Evolutionary conservation across 2,329 filamentous ascomycete species (phyloP).

Genomic region (Penicillium thymicola): DNA sequence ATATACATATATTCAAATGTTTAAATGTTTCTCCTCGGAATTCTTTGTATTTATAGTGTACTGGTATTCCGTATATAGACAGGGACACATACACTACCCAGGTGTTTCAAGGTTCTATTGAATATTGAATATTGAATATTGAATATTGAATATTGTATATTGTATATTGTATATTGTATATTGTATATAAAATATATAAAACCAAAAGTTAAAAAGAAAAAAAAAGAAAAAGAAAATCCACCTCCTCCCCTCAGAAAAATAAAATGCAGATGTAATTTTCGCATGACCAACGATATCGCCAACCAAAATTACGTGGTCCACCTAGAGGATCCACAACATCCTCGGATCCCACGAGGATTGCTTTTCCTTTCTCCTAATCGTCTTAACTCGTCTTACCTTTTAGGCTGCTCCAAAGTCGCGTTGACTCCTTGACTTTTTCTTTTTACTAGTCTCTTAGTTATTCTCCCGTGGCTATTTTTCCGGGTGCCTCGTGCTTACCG

Average conservation of each 20-base stretch:
- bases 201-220: not conserved
- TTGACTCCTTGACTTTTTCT: slow-evolving; percentile 17
- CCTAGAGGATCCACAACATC: slow-evolving; percentile 28
- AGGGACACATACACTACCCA: not conserved
- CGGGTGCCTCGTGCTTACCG: slow-evolving; percentile 37
- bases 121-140: too few species aligned
- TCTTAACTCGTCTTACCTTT: slow-evolving; percentile 26
- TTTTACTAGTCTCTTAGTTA: slow-evolving; percentile 4
- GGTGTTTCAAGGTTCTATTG: too few species aligned
- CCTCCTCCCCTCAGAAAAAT: not conserved
- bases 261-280: slow-evolving; percentile 4
- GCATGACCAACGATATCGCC: slow-evolving; percentile 6
- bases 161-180: too few species aligned
- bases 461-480: slow-evolving; percentile 1
- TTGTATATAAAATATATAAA: too few species aligned
- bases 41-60: not conserved
- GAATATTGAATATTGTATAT: too few species aligned
- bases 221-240: not conserved
- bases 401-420: slow-evolving; percentile 25
- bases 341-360: slow-evolving; percentile 35
- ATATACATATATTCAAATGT: not conserved
- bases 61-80: not conserved
- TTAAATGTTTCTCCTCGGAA: not conserved
- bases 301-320: slow-evolving; percentile 23
- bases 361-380: slow-evolving; percentile 10